phyloP scores from a whole-genome alignment of 257 asterid species.

The Solanum commersonii region DNA sequence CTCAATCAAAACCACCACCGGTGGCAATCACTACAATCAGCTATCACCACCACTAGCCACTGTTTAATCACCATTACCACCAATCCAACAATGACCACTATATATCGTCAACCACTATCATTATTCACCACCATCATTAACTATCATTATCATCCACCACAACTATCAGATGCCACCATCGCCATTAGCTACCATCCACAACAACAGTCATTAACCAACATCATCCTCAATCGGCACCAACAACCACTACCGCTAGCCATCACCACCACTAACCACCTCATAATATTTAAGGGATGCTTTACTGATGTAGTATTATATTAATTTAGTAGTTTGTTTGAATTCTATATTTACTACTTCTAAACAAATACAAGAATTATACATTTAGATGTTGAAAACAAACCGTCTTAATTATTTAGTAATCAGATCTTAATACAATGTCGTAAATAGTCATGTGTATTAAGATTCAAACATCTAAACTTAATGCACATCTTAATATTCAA shows the following conservation, averaged over 20 bases:
- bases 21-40: neutral
- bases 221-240: neutral
- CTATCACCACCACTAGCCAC: neutral
- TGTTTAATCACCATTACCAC: neutral
- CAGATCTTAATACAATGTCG: neutral
- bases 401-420: neutral
- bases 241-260: neutral
- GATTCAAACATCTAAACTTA: neutral
- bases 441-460: neutral
- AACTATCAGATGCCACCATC: neutral
- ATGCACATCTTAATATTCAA: neutral
- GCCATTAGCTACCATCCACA: neutral
- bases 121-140: neutral
- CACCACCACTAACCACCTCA: neutral
- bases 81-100: neutral
- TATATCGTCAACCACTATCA: neutral
- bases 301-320: neutral
- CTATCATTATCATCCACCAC: neutral
- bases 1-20: neutral
- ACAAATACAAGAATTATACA: neutral
- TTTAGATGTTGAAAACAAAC: neutral
- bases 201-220: neutral
- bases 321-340: neutral
- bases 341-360: neutral
- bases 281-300: neutral